Conservation (phyloP, 2,329 filamentous ascomycete genomes). For the Scorias spongiosa region DNA sequence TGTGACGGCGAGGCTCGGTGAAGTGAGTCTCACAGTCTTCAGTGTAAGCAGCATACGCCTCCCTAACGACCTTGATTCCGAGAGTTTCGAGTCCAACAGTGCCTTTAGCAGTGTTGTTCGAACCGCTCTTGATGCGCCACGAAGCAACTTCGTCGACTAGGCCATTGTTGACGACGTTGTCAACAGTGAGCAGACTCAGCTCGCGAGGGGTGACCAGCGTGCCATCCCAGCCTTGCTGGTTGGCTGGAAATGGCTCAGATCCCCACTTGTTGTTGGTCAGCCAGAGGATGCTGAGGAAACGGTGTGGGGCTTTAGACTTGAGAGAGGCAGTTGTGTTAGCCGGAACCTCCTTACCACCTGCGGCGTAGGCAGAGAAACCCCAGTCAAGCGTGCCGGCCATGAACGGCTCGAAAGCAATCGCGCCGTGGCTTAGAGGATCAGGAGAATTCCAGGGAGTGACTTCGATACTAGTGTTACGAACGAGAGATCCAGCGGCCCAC, state of each 20-base stretch:
- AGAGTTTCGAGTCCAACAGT: conserved; percentile 24
- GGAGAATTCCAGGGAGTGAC: background rate
- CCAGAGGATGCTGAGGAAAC: conserved; percentile 29
- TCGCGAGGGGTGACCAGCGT: conserved; percentile 29
- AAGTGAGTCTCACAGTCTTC: conserved; percentile 11
- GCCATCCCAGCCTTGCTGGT: conserved; percentile 31
- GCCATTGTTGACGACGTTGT: conserved; percentile 27
- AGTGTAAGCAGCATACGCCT: conserved; percentile 21
- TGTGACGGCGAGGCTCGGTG: conserved; percentile 4
- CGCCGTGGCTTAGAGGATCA: conserved; percentile 1
- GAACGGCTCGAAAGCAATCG: conserved; percentile 23
- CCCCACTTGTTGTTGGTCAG: conserved; percentile 30
- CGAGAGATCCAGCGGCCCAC: conserved; percentile 26
- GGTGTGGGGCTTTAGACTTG: conserved; percentile 25
- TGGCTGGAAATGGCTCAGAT: conserved; percentile 23
- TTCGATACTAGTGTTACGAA: background rate
- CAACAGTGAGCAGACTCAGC: conserved; percentile 26
- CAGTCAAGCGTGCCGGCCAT: conserved; percentile 30
- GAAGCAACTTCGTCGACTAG: conserved; percentile 25
- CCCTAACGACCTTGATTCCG: conserved; percentile 25
- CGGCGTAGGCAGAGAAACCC: conserved; percentile 28
- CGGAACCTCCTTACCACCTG: conserved; percentile 27
- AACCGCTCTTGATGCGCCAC: conserved; percentile 22
- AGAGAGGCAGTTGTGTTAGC: conserved; percentile 24
- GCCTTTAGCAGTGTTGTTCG: conserved; percentile 9